Conservation (phyloP, 1,139 yeast species). For the Pichia sp. region DNA sequence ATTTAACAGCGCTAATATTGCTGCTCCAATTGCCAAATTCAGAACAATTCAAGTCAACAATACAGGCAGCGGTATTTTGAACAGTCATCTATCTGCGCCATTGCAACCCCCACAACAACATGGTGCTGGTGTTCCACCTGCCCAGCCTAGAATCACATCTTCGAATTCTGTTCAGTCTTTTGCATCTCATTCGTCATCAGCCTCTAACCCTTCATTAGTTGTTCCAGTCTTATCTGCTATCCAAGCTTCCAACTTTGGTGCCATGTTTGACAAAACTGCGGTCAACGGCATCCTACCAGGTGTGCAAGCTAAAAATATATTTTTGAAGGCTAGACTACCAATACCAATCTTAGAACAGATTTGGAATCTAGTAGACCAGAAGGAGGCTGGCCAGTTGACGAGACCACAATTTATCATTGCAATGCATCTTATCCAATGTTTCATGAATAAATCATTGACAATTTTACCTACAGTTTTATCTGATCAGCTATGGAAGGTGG, state of each 20-base stretch:
- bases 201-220: constrained; percentile 10
- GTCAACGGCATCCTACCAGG: constrained; percentile 63
- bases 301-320: constrained; percentile 73
- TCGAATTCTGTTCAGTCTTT: constrained; percentile 28
- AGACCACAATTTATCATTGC: constrained; percentile 82
- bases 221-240: constrained; percentile 61
- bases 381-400: constrained; percentile 65
- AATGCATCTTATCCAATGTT: constrained; percentile 89
- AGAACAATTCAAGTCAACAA: constrained; percentile 33
- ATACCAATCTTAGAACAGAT: constrained; percentile 73
- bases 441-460: constrained; percentile 50
- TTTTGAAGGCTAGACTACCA: constrained; percentile 82
- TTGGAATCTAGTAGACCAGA: constrained; percentile 83
- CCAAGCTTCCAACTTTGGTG: constrained; percentile 70
- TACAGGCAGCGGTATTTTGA: constrained; percentile 21
- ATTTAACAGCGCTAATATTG: constrained; percentile 44
- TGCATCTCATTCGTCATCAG: constrained; percentile 3
- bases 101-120: background rate
- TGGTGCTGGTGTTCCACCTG: background rate
- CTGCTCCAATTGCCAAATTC: constrained; percentile 59
- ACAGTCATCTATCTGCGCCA: constrained; percentile 19
- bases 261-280: constrained; percentile 71
- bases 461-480: constrained; percentile 68
- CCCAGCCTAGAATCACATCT: constrained; percentile 23
- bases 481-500: constrained; percentile 56